Conservation (phyloP, 2,329 filamentous ascomycete genomes). For the Cercospora zeae-maydis region DNA sequence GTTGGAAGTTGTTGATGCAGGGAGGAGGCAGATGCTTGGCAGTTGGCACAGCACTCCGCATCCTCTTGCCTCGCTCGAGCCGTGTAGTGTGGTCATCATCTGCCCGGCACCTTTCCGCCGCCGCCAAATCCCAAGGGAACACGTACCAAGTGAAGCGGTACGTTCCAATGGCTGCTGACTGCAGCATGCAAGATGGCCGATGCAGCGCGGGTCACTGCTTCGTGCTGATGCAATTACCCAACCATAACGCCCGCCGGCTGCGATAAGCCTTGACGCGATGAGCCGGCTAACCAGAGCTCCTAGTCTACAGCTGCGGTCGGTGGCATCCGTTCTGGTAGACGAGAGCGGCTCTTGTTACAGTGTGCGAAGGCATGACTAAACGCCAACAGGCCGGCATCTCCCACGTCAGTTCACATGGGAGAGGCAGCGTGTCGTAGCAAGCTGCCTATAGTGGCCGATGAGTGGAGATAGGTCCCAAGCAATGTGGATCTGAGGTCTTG, state of each 20-base stretch:
- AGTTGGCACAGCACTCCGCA: background rate
- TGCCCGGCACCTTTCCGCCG: background rate
- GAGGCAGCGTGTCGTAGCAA: background rate
- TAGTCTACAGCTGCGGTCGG: background rate
- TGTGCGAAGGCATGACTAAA: background rate
- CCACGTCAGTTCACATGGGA: background rate
- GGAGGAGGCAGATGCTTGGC: background rate
- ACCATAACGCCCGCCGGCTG: slow-evolving; percentile 8
- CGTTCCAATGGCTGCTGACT: background rate
- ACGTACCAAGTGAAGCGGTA: background rate
- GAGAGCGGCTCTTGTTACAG: background rate
- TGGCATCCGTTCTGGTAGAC: background rate
- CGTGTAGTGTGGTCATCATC: background rate
- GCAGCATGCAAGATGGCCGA: slow-evolving; percentile 1
- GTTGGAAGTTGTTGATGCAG: background rate
- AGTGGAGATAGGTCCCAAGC: background rate
- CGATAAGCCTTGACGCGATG: slow-evolving; percentile 16
- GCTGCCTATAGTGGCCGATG: background rate
- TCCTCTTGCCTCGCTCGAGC: background rate
- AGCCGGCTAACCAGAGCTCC: slow-evolving; percentile 10
- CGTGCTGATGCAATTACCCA: slow-evolving; percentile 10
- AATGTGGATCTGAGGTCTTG: background rate
- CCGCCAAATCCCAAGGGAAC: background rate
- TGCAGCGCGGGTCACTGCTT: slow-evolving; percentile 8
- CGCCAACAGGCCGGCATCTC: slow-evolving; percentile 1